Base-by-base conservation (phyloP, 805 yeast genomes). In the Candida insectorum region DNA sequence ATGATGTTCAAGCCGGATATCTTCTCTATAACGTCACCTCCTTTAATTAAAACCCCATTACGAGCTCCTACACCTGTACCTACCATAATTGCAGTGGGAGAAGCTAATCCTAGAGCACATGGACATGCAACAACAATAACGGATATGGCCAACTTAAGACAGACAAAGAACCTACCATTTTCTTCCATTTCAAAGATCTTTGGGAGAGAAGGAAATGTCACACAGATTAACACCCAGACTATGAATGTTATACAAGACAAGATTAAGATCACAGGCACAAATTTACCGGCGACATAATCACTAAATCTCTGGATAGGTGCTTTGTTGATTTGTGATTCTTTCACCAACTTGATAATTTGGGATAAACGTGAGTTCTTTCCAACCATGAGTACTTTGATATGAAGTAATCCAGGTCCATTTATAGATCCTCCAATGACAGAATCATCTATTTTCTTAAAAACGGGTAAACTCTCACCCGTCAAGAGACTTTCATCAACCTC, bases 111-210 rank as follows among this genome's bases (percentile, higher is more conserved):
- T 16, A 93, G 62, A 0, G 98, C 97, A 71, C 98, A 93, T 0
- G 99, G 99, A 60, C 99, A 93, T 2, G 98, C 98, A 31, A 93
- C 97, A 8, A 93, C 96, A 43, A 94, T 76, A 4, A 93, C 98
- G 5, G 95, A 80, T 17, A 93, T 91, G 5, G 95, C 81, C 28
- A 89, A 71, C 48, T 84, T 79, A 36, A 94, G 58, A 51, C 91
- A 81, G 4, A 75, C 75, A 54, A 77, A 79, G 43, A 79, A 69
- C 33, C 72, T 71, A 7, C 87, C 85, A 43, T 74, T 73, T 13
- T 52, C 57, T 6, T 57, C 65, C 26, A 55, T 57, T 12, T 53
- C 46, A 50, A 81, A 79, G 7, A 73, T 63, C 3, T 48, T 52
- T 2, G 88, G 87, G 16, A 66, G 51, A 6, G 46, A 51, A 6